Base-by-base conservation (phyloP, 2,329 filamentous ascomycete genomes). In the Colletotrichum cuscutae region DNA sequence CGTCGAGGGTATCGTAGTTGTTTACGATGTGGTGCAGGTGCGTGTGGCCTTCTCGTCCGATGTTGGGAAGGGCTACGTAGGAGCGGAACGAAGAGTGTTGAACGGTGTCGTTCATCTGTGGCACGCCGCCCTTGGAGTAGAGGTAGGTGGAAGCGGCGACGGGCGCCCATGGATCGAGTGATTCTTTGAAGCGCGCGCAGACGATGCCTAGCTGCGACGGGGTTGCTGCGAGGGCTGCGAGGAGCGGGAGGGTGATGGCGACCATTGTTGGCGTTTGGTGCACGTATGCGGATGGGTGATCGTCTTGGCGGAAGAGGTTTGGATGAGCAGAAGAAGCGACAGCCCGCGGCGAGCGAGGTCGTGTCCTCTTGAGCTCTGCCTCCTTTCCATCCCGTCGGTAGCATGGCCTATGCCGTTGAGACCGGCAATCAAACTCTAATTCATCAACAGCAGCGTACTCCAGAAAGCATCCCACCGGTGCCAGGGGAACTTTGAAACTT, bases 91-190 rank as follows among this genome's bases (percentile, higher is more conserved):
- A n/a, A 13, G 60, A 52, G 62, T 75, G 72, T 15, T 64, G 64
- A 22, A 74, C 42, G 6, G 26, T 71, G 35, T 75, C 72, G 59
- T 68, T 74, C 24, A 24, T 46, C 30, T 75, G 71, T 5, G 52
- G 62, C 4, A 74, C 59, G n/a, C 26, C 42, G 32, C 74, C 74
- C 28, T 74, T 75, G 22, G 72, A 62, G 61, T 75, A 75, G 49
- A 75, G n/a, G 60, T 74, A 74, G 2, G 72, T 75, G 28, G 52
- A 61, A 4, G 52, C 42, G 1, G 72, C 68, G 52, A 74, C 42
- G 2, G 68, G 46, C 3, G 53, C 49, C 72, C 72, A 75, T 1
- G 68, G 72, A 3, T 75, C 68, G 52, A 75, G 72, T 5, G 72
- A 19, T 49, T 75, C 74, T 54, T 64, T 72, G 56, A 67, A 75